phyloP scores from a whole-genome alignment of 2,329 filamentous ascomycete species.

The Colletotrichum falcatum region DNA sequence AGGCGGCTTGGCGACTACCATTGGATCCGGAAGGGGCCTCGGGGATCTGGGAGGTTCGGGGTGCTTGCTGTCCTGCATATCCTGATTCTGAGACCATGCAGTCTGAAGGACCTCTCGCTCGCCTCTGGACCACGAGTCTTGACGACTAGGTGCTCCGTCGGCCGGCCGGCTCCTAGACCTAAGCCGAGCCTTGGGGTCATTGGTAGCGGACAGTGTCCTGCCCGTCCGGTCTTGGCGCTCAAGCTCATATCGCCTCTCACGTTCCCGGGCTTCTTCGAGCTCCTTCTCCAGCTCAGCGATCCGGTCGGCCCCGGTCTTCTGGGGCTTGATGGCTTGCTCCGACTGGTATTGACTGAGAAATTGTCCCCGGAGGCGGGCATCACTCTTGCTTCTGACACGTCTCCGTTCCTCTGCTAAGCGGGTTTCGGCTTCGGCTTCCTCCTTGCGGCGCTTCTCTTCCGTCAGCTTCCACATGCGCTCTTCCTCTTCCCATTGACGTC shows the following conservation, averaged over 20 bases:
- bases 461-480: conserved; percentile 82
- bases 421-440: conserved; percentile 80
- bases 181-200: conserved; percentile 49
- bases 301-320: conserved; percentile 46
- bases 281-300: conserved; percentile 77
- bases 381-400: conserved; percentile 68
- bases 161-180: conserved; percentile 48
- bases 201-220: conserved; percentile 29
- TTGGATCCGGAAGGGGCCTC: conserved; percentile 57
- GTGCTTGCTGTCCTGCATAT: conserved; percentile 46
- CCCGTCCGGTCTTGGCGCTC: conserved; percentile 64
- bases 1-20: conserved; percentile 44
- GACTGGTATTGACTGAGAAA: conserved; percentile 89
- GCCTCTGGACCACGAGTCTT: conserved; percentile 73
- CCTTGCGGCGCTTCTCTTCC: conserved; percentile 76
- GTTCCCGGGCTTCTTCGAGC: conserved; percentile 70
- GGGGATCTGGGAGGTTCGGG: conserved; percentile 48
- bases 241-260: conserved; percentile 73
- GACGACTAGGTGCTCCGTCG: conserved; percentile 58
- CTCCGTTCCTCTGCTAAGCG: conserved; percentile 75
- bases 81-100: conserved; percentile 60
- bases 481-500: conserved; percentile 81
- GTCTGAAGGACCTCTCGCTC: conserved; percentile 74
- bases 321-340: conserved; percentile 63
- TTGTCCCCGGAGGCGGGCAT: conserved; percentile 81